Evolutionary conservation across 2,329 filamentous ascomycete species (phyloP), one percentile per base, ranked within the genome.

Genomic region (Colletotrichum incanum): DNA sequence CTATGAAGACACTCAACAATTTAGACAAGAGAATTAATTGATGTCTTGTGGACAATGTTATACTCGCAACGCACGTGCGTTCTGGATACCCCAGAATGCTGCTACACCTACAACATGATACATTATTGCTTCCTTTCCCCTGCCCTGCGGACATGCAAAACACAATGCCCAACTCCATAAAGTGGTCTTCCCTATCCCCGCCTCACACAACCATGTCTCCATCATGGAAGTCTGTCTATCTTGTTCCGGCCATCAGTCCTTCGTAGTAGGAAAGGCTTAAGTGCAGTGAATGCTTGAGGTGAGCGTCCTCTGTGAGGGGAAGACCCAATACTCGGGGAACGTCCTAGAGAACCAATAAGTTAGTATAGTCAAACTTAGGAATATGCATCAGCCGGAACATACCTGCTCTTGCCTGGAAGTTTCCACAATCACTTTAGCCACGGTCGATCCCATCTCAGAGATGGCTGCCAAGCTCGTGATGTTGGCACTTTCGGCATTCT

Each of bases 371-470:
- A 18, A 28, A n/a, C 18, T 31, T 11, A 5, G 11, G 2, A 23
- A 52, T 12, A 23, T 8, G 39, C 1, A 3, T 39, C 11, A 28
- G 12, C 55, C 43, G 59, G 23, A 64, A 82, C 87, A 80, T 81
- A 92, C 90, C 80, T 89, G 86, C 75, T 88, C 89, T 77, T 87
- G 86, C 77, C 88, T 88, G 60, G 83, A 82, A 73, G 84, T 76
- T 69, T 86, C 86, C 65, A 91, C 84, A 71, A 93, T 89, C 79
- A 91, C 88, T 73, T 89, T 88, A 12, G 93, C 93, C 72, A 96
- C 90, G 56, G 91, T 87, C 65, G 90, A 90, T 58, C 92, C 93
- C 88, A 98, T 97, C 78, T 97, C 94, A 74, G 92, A 91, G 65
- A 96, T 87, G 0, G 94, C 94, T 52, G 95, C 94, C 65, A 90